phyloP scores from a whole-genome alignment of 2,329 filamentous ascomycete species.

The Cladosporium velox region DNA sequence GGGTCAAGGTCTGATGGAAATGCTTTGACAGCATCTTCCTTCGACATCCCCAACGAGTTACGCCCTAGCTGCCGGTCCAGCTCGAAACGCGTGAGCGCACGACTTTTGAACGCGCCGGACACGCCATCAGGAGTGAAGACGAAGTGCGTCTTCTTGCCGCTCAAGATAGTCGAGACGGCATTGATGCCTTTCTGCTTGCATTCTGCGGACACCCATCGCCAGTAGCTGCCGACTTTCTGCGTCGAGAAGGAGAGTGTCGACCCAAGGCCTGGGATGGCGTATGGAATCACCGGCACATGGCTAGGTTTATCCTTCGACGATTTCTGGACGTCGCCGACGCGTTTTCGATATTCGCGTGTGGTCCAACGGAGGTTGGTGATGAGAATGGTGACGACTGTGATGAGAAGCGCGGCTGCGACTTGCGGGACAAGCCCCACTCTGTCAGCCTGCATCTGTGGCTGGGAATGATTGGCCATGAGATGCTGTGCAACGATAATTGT shows the following conservation, averaged over 20 bases:
- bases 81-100: constrained; percentile 23
- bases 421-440: constrained; percentile 5
- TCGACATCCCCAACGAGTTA: constrained; percentile 26
- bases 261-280: constrained; percentile 28
- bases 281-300: constrained; percentile 25
- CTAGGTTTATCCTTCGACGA: neutral
- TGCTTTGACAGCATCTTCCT: constrained; percentile 24
- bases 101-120: constrained; percentile 24
- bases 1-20: constrained; percentile 24
- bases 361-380: constrained; percentile 15
- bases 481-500: neutral
- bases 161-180: constrained; percentile 28
- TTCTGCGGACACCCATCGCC: constrained; percentile 20
- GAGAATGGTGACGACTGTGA: constrained; percentile 9
- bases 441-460: constrained; percentile 6
- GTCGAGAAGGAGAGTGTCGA: constrained; percentile 26
- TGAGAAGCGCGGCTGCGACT: neutral
- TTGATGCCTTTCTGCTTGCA: constrained; percentile 16
- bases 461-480: constrained; percentile 8
- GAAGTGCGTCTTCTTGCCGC: constrained; percentile 25
- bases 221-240: constrained; percentile 28
- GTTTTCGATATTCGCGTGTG: constrained; percentile 8
- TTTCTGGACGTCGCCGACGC: neutral
- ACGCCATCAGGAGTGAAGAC: constrained; percentile 28
- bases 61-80: constrained; percentile 27